Evolutionary conservation across 768 basidiomycete species (phyloP).

Genomic region (Panaeolus cyanescens): DNA sequence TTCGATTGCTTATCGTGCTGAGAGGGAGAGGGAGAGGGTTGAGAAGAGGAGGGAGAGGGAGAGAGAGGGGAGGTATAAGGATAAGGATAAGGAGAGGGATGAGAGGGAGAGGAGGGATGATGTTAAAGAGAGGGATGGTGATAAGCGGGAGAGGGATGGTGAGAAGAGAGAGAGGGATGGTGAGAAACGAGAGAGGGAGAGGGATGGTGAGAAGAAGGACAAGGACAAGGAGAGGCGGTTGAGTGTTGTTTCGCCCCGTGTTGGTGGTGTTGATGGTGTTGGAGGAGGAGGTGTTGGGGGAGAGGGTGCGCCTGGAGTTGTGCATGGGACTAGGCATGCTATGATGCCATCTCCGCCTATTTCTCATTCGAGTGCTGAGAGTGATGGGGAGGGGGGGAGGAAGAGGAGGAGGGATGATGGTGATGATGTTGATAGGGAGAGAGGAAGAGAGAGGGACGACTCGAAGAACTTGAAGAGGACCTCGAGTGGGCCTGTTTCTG

Average conservation of each 20-base stretch:
- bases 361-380: constrained; percentile 1
- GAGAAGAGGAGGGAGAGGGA: background rate
- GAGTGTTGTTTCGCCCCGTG: too few relatives aligned
- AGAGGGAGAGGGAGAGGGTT: background rate
- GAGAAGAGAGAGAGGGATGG: background rate
- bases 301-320: background rate
- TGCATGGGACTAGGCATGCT: background rate
- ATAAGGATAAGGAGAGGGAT: too few relatives aligned
- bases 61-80: background rate
- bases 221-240: background rate
- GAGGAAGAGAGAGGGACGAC: background rate
- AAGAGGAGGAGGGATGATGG: background rate
- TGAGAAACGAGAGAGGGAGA: background rate
- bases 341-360: background rate
- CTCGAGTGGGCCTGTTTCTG: background rate
- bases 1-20: too few relatives aligned
- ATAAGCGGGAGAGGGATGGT: background rate
- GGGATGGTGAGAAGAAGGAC: background rate
- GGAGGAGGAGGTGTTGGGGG: too few relatives aligned
- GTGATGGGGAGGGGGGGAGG: background rate
- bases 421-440: background rate
- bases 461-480: background rate
- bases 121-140: background rate
- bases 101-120: too few relatives aligned
- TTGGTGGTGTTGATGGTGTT: too few relatives aligned